These are phyloP conservation scores for Patellifolia procumbens DNA, from an alignment of 179 eudicot species.

Conservation along the genomic window DNA sequence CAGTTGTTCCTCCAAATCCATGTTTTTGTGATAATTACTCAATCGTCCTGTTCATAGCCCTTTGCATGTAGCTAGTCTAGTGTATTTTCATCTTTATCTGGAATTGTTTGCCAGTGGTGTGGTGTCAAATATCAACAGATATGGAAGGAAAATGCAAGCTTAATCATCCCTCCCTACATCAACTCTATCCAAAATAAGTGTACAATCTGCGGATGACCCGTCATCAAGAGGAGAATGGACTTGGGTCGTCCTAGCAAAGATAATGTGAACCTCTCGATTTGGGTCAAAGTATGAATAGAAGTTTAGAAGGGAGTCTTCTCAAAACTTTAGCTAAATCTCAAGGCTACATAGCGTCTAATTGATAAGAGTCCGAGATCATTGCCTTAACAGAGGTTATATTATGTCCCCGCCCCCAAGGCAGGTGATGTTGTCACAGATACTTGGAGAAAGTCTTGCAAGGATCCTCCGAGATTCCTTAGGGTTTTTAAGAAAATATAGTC, in stretches of 20 bases:
- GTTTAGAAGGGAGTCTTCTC: not conserved
- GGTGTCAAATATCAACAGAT: not conserved
- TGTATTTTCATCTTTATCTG: not conserved
- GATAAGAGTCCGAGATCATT: not conserved
- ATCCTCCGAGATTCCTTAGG: not conserved
- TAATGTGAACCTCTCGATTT: not conserved
- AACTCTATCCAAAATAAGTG: too few species aligned
- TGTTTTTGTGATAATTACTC: not conserved
- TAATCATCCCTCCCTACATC: too few species aligned
- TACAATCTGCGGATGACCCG: too few species aligned
- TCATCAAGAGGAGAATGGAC: too few species aligned
- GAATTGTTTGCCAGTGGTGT: not conserved
- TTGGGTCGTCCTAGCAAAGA: not conserved
- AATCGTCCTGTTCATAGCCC: not conserved
- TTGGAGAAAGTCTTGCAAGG: not conserved
- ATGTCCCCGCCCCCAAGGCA: not conserved
- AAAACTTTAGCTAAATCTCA: not conserved
- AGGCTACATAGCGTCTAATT: not conserved
- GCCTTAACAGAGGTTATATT: not conserved
- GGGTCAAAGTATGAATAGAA: not conserved
- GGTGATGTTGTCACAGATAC: not conserved
- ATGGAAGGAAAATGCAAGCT: too few species aligned
- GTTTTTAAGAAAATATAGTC: not conserved
- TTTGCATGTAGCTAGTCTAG: not conserved
- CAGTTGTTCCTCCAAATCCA: not conserved